Evolutionary conservation across 2,329 filamentous ascomycete genomes (phyloP).

Genomic region (Penicillium thymicola): DNA sequence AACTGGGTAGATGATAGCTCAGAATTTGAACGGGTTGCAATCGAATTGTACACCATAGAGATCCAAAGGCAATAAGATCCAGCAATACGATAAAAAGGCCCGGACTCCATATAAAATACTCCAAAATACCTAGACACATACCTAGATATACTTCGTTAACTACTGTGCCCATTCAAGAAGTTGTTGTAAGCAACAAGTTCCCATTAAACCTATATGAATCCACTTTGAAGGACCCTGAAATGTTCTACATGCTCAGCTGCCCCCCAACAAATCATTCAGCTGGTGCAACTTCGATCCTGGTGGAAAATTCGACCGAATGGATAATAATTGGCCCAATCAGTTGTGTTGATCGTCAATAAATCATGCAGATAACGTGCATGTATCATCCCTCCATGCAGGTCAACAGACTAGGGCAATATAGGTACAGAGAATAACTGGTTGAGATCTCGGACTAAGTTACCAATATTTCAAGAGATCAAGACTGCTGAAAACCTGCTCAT

Average conservation of each 20-base stretch:
- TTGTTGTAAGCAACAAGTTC: not conserved
- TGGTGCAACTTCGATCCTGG: not conserved
- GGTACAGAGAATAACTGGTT: not conserved
- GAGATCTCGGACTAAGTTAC: not conserved
- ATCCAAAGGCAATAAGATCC: not conserved
- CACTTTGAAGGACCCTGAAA: not conserved
- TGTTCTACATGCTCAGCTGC: not conserved
- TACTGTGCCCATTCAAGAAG: not conserved
- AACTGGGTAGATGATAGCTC: not conserved
- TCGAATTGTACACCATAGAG: not conserved
- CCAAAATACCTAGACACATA: no score
- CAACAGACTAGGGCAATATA: not conserved
- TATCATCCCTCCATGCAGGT: not conserved
- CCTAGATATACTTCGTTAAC: not conserved
- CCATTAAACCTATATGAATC: not conserved
- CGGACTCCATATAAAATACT: not conserved
- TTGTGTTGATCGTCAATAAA: not conserved
- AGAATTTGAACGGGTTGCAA: not conserved
- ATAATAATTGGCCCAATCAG: not conserved
- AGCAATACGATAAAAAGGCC: no score
- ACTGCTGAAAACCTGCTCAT: no score
- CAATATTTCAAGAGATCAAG: not conserved
- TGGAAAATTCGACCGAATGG: not conserved
- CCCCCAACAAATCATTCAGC: not conserved
- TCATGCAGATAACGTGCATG: not conserved